phyloP scores from a whole-genome alignment of 305 asterid genomes.

The Solanum aculeatissimum region DNA sequence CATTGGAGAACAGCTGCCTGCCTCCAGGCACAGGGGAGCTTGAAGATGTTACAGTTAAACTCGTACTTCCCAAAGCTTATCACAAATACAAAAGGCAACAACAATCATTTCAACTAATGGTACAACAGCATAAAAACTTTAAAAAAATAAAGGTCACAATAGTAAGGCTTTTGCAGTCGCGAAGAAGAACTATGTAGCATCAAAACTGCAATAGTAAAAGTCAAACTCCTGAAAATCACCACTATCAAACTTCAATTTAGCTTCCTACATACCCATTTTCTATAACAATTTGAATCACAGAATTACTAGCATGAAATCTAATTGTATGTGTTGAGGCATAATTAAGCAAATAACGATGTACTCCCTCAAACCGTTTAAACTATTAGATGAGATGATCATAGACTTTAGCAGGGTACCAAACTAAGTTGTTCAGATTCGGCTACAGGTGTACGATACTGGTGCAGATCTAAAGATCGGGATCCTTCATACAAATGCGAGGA shows the following conservation, averaged over 20 bases:
- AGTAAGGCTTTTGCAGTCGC: neutral
- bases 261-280: neutral
- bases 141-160: neutral
- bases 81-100: neutral
- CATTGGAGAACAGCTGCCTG: conserved; percentile 58
- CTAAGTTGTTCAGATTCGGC: neutral
- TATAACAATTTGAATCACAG: neutral
- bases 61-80: conserved; percentile 65
- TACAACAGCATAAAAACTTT: neutral
- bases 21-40: conserved; percentile 46
- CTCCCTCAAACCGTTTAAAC: neutral
- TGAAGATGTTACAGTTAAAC: conserved; percentile 36
- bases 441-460: neutral
- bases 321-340: neutral
- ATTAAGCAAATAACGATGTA: neutral
- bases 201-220: neutral
- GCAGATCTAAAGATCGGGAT: neutral
- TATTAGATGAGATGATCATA: neutral
- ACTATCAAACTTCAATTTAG: neutral
- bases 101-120: neutral
- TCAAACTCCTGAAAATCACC: neutral
- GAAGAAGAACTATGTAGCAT: neutral
- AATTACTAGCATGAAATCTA: neutral
- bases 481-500: neutral
- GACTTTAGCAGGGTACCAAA: neutral